Percentiles rank a stretch among this genome's conserved stretches.
phyloP scores from a whole-genome alignment of 352 stramenopile genomes.

The Phytophthora capsici region DNA sequence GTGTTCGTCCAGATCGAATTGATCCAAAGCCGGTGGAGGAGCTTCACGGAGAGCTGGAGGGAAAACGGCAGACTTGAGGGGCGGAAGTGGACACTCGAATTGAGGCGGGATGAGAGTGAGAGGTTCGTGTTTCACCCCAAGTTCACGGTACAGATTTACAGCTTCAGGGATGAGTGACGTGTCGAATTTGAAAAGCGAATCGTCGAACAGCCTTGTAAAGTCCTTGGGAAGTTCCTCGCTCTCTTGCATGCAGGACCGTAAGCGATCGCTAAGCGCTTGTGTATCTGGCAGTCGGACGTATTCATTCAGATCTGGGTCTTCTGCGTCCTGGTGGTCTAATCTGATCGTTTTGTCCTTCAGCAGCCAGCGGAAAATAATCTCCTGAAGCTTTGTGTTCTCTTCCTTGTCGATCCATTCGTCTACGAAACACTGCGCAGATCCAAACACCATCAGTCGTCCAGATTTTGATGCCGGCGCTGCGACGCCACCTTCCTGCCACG shows the following conservation, averaged over 20 bases:
- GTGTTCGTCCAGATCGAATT: conserved; percentile 98
- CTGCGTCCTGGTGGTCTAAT: conserved; percentile 70
- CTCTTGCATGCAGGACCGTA: conserved; percentile 96
- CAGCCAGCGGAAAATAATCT: conserved; percentile 95
- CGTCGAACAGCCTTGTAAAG: conserved; percentile 95
- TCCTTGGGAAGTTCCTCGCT: conserved; percentile 94
- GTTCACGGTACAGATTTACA: conserved; percentile 90
- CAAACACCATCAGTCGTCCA: conserved; percentile 88
- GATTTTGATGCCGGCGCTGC: conserved; percentile 55
- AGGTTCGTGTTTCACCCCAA: conserved; percentile 96
- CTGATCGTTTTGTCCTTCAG: conserved; percentile 84
- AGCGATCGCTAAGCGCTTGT: conserved; percentile 90
- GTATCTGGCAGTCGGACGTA: conserved; percentile 94
- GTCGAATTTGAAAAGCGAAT: conserved; percentile 94
- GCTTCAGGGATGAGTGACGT: conserved; percentile 95
- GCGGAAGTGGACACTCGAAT: conserved; percentile 95
- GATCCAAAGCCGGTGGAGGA: conserved; percentile 92
- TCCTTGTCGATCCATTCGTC: conserved; percentile 97
- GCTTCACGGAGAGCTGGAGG: conserved; percentile 91
- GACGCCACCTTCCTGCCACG: conserved; percentile 86
- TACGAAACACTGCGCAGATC: conserved; percentile 93
- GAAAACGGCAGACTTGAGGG: conserved; percentile 94
- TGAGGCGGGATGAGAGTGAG: conserved; percentile 94
- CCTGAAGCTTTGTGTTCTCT: conserved; percentile 93
- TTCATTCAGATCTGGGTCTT: conserved; percentile 89